Conservation (phyloP, 257 asterid species). For the Perilla frutescens region DNA sequence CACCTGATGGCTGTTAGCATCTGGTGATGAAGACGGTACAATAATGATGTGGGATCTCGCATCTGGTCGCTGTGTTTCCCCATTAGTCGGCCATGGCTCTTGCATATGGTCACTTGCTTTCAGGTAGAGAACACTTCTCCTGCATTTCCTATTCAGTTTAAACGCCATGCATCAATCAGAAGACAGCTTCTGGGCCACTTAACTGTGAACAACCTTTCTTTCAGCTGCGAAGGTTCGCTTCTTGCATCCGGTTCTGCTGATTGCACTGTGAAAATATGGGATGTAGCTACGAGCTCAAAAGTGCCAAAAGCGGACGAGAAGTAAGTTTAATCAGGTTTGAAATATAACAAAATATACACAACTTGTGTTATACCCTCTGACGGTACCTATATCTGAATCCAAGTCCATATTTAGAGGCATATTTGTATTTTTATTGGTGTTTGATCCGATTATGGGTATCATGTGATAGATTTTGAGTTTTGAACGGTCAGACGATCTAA, state of each 20-base stretch:
- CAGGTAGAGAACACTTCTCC: conserved; percentile 53
- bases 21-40: conserved; percentile 98
- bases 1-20: conserved; percentile 98
- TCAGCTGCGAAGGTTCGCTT: conserved; percentile 95
- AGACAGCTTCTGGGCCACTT: conserved; percentile 21
- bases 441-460: no score
- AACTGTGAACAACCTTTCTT: conserved; percentile 27
- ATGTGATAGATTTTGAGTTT: no score
- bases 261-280: conserved; percentile 97
- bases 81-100: conserved; percentile 91
- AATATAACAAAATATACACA: neutral
- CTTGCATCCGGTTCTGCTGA: conserved; percentile 99
- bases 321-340: conserved; percentile 45
- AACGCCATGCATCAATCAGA: neutral
- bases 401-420: no score
- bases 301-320: conserved; percentile 70
- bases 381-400: no score
- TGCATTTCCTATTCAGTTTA: conserved; percentile 9
- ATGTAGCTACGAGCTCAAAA: conserved; percentile 83
- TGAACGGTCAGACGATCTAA: no score
- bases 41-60: conserved; percentile 99
- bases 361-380: no score
- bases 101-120: conserved; percentile 96
- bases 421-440: no score
- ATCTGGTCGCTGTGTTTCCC: conserved; percentile 90